Evolutionary conservation across 2,329 filamentous ascomycete genomes (phyloP).

Genomic region (Colletotrichum echinochloae): DNA sequence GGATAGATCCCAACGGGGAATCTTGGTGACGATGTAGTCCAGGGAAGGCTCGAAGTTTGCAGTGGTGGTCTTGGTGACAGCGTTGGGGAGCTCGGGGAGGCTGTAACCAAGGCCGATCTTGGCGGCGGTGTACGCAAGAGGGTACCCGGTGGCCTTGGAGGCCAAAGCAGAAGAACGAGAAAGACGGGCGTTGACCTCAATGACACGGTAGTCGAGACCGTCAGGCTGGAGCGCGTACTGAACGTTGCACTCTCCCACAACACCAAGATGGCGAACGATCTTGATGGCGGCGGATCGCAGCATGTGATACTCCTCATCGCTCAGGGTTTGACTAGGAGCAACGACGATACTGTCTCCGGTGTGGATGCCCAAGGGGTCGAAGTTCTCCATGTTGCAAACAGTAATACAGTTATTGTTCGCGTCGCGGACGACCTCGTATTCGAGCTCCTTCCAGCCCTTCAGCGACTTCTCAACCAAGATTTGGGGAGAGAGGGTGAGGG

Average conservation of each 20-base stretch:
- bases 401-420: conserved; percentile 90
- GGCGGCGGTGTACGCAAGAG: conserved; percentile 94
- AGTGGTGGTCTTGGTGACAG: conserved; percentile 97
- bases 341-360: conserved; percentile 99
- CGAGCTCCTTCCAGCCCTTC: conserved; percentile 99
- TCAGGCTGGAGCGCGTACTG: conserved; percentile 92
- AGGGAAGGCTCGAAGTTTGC: conserved; percentile 98
- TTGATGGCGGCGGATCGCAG: conserved; percentile 97
- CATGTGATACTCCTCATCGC: conserved; percentile 99
- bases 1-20: conserved; percentile 96
- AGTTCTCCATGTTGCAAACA: conserved; percentile 74
- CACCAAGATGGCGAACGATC: conserved; percentile 95
- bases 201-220: conserved; percentile 97
- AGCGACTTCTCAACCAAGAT: conserved; percentile 98
- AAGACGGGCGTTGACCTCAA: conserved; percentile 98
- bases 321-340: conserved; percentile 94
- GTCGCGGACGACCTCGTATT: conserved; percentile 98
- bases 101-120: conserved; percentile 98
- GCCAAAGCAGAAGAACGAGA: conserved; percentile 97
- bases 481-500: conserved; percentile 92
- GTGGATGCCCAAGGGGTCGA: conserved; percentile 96
- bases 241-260: conserved; percentile 96
- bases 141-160: conserved; percentile 98
- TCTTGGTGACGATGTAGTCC: conserved; percentile 99
- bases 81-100: conserved; percentile 94